phyloP scores from a whole-genome alignment of 805 yeast species.

The Priceomyces melissophilus region DNA sequence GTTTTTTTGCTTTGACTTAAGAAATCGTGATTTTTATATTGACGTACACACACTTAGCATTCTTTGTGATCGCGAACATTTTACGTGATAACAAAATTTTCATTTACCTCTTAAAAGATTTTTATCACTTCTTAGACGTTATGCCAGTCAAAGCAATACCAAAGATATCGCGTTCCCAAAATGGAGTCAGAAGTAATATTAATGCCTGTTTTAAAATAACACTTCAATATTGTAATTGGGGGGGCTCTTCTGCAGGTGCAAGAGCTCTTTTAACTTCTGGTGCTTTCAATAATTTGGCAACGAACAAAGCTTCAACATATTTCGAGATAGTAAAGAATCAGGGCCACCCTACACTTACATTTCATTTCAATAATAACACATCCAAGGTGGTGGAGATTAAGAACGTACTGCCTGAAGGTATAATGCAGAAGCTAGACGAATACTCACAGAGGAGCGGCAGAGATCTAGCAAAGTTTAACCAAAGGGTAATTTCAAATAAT shows the following conservation, averaged over 20 bases:
- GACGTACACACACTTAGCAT: too few relatives aligned
- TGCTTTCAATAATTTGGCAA: conserved; percentile 55
- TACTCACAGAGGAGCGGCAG: conserved; percentile 72
- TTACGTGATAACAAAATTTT: too few relatives aligned
- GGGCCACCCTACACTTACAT: conserved; percentile 76
- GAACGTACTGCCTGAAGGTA: conserved; percentile 60
- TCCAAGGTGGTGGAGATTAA: conserved; percentile 69
- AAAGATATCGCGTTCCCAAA: conserved; percentile 59
- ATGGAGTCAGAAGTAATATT: conserved; percentile 74
- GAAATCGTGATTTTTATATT: too few relatives aligned
- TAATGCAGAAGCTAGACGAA: conserved; percentile 61
- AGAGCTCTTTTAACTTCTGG: conserved; percentile 58
- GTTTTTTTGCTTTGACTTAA: too few relatives aligned
- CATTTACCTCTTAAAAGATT: too few relatives aligned
- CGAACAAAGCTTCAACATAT: conserved; percentile 60
- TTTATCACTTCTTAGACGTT: not conserved
- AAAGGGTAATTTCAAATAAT: conserved; percentile 73
- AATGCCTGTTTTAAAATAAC: conserved; percentile 72
- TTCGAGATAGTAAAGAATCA: conserved; percentile 64
- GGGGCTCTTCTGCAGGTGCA: conserved; percentile 88
- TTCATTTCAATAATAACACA: conserved; percentile 33
- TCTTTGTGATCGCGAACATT: too few relatives aligned
- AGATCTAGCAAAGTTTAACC: conserved; percentile 58
- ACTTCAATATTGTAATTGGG: conserved; percentile 89
- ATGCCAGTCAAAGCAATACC: conserved; percentile 62